Base-by-base conservation (phyloP, 2,329 filamentous ascomycete genomes). In the Rhynchosporium secalis region DNA sequence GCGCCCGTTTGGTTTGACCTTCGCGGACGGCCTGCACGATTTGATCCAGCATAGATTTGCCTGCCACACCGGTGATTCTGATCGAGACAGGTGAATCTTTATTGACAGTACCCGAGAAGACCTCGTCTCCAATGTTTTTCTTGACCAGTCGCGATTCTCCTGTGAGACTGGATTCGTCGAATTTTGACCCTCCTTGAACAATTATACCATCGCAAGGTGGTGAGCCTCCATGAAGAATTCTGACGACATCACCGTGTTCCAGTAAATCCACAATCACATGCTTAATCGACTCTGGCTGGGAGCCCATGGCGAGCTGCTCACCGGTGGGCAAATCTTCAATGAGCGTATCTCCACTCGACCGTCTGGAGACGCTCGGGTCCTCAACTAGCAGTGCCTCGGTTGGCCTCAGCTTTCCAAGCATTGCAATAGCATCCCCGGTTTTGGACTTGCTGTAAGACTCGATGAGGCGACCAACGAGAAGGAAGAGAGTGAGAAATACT, bases 401-500 rank as follows among this genome's bases (percentile, higher is more conserved):
- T 0, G 93, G 92, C 15, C 91, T 83, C 38, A 97, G 81, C 65
- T 89, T 91, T 1, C 88, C 88, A 4, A 97, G 79, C 64, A 89
- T 86, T 40, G 90, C 86, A 2, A 97, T 89, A 0, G 93, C 93
- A 73, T 96, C 90, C 1, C 92, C 92, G 0, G 93, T 92, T 71
- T 89, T 94, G 0, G 92, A 89, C 76, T 96, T 96, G 80, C 90
- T 96, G 78, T 95, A 96, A 0, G 91, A 88, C 78, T 97, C 94
- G 12, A 93, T 85, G 54, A 89, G 82, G n/a, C 89, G 81, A 1
- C 88, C 87, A 38, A 82, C 75, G 1, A 97, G 85, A 28, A 97
- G 83, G 73, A 97, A 97, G 66, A 97, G 81, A 0, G 93, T 96
- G 61, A 97, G 75, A 66, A 97, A 96, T 2, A 96, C 90, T 1